A percentile compares a stretch with the other conserved stretches of the same genome.
phyloP scores from a whole-genome alignment of 371 early-diverging fungal species.

The Mucor racemosus region DNA sequence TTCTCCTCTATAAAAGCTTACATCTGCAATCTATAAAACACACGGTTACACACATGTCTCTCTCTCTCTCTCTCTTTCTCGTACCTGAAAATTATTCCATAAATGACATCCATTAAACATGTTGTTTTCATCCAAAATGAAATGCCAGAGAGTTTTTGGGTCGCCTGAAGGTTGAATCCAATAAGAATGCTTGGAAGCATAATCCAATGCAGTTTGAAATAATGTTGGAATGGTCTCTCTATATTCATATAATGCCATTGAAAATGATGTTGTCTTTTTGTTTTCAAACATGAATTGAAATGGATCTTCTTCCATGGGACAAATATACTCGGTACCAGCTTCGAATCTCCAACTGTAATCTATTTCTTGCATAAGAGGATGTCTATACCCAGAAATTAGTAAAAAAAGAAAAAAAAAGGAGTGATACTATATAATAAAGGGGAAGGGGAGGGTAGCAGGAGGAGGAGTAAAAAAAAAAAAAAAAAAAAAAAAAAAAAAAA shows the following conservation, averaged over 20 bases:
- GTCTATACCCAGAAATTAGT: slow-evolving; percentile 24
- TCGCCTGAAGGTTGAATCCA: slow-evolving; percentile 23
- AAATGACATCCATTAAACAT: slow-evolving; percentile 81
- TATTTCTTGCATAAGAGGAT: slow-evolving; percentile 40
- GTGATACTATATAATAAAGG: slow-evolving; percentile 1
- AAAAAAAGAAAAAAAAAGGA: background rate
- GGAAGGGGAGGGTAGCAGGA: background rate
- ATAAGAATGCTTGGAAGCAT: slow-evolving; percentile 48
- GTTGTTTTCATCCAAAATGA: slow-evolving; percentile 54
- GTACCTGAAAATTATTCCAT: slow-evolving; percentile 69
- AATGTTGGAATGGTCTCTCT: slow-evolving; percentile 83
- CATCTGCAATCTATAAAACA: slow-evolving; percentile 42
- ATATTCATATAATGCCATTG: slow-evolving; percentile 83
- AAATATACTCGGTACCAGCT: slow-evolving; percentile 51
- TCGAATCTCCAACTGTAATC: slow-evolving; percentile 56
- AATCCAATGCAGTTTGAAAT: slow-evolving; percentile 69
- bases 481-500: too few species aligned
- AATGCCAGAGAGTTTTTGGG: slow-evolving; percentile 37
- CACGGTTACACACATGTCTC: background rate
- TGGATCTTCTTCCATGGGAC: slow-evolving; percentile 45
- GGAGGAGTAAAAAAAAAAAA: background rate
- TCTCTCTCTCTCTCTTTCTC: background rate
- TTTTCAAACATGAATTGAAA: slow-evolving; percentile 45
- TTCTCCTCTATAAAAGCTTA: slow-evolving; percentile 46
- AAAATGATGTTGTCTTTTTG: slow-evolving; percentile 56